Base-by-base conservation (phyloP, 1,139 yeast genomes). In the Nakaseomyces delphensis region DNA sequence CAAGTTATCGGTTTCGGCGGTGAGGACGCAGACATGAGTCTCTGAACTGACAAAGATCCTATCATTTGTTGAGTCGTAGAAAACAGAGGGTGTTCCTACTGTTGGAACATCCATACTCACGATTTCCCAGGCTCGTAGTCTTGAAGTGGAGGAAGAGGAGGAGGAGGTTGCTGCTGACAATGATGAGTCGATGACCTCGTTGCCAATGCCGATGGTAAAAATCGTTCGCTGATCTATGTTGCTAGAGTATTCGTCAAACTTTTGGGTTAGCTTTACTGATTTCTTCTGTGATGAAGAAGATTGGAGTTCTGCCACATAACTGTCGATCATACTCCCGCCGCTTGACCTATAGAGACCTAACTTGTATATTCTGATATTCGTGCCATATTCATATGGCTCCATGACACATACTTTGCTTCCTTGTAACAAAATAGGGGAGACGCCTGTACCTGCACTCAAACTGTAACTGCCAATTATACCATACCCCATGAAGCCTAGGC, bases 11-110 rank as follows among this genome's bases (percentile, higher is more conserved):
- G 9, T 9, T n/a, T 31, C 24, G 1, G 23, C 18, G 23, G 35
- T 11, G 11, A 31, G 11, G 7, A 31, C 23, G n/a, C 35, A 31
- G 4, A 31, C 35, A 7, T 31, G 35, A 4, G 35, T 31, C 14
- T 31, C 35, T 16, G 35, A 31, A 13, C 23, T 18, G 21, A 31
- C 35, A 23, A 18, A 31, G 8, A 31, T 31, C 13, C 35, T 16
- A 13, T 31, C 35, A 13, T 31, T 31, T 1, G 35, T 31, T n/a
- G 35, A 31, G 23, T 31, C 35, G 35, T 31, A 31, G 35, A 31
- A 31, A 4, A 31, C 35, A 7, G 35, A 31, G n/a, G 35, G 35
- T 18, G 35, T 31, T 7, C 35, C 35, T 23, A 19, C 24, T 6
- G 35, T 31, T 4, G 35, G 35, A 13, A 31, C 18, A 11, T 31